Conservation (phyloP, 2,329 filamentous ascomycete genomes). For the Exophiala calicioides region DNA sequence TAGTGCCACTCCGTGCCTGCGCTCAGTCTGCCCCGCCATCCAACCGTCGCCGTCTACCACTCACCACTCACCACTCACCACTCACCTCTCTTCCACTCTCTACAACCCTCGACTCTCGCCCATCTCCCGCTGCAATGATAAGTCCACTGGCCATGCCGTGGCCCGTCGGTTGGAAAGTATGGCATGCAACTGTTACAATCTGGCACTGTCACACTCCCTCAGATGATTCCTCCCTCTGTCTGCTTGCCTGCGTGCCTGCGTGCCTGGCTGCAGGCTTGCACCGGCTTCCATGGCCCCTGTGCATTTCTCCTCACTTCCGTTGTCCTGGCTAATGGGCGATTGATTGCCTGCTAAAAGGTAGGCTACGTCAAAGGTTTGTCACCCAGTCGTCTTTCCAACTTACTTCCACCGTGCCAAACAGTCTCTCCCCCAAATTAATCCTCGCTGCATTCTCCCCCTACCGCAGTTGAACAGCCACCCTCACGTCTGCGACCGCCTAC, state of each 20-base stretch:
- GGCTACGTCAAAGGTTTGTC: slow-evolving; percentile 26
- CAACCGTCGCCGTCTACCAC: not conserved
- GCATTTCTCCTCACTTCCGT: slow-evolving; percentile 18
- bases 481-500: too few species aligned
- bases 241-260: slow-evolving; percentile 2
- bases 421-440: not conserved
- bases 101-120: slow-evolving; percentile 1
- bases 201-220: too few species aligned
- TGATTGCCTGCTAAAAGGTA: slow-evolving; percentile 14
- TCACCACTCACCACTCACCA: not conserved
- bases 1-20: too few species aligned
- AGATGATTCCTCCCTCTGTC: slow-evolving; percentile 6
- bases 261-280: slow-evolving; percentile 2
- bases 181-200: slow-evolving; percentile 23
- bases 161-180: slow-evolving; percentile 21
- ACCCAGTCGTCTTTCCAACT: slow-evolving; percentile 1
- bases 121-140: too few species aligned
- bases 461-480: too few species aligned
- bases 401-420: not conserved
- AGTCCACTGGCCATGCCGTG: too few species aligned
- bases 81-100: not conserved
- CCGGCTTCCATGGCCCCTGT: slow-evolving; percentile 9
- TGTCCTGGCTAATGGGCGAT: slow-evolving; percentile 9
- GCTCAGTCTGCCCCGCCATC: not conserved
- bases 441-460: too few species aligned